Evolutionary conservation across 2,329 filamentous ascomycete genomes (phyloP).

Genomic region (Colletotrichum karsti): DNA sequence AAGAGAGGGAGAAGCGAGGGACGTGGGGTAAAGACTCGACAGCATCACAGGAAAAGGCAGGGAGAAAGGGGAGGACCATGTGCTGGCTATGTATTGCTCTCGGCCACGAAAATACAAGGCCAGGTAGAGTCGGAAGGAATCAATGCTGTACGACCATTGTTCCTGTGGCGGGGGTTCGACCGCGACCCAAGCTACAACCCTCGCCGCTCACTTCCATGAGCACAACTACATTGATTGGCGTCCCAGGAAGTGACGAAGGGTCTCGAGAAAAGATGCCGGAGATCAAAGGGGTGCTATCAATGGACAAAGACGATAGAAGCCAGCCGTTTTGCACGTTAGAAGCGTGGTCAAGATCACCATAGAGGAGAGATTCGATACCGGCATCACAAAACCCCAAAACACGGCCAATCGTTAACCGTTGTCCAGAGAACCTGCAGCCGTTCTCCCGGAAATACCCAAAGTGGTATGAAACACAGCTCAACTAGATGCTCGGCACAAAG

Average conservation of each 20-base stretch:
- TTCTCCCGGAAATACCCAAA: background rate
- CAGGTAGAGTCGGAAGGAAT: background rate
- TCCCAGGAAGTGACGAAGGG: background rate
- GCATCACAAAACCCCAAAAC: background rate
- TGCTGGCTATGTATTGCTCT: constrained; percentile 5
- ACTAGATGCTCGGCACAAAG: background rate
- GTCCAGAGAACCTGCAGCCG: background rate
- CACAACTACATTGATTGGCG: background rate
- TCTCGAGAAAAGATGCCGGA: background rate
- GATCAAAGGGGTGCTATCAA: background rate
- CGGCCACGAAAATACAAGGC: background rate
- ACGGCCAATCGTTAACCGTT: background rate
- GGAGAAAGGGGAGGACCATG: background rate
- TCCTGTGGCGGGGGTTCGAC: background rate
- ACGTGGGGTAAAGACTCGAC: background rate
- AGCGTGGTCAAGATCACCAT: background rate
- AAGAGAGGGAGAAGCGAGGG: background rate
- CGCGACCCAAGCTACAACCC: background rate
- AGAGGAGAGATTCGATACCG: background rate
- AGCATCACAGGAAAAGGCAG: background rate
- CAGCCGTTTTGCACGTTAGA: background rate
- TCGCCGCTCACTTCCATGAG: background rate
- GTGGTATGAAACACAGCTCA: background rate
- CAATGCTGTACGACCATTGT: constrained; percentile 1
- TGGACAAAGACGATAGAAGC: background rate